Evolutionary conservation across 1,284 basidiomycete species (phyloP).

Genomic region (Austroboletus niveus): DNA sequence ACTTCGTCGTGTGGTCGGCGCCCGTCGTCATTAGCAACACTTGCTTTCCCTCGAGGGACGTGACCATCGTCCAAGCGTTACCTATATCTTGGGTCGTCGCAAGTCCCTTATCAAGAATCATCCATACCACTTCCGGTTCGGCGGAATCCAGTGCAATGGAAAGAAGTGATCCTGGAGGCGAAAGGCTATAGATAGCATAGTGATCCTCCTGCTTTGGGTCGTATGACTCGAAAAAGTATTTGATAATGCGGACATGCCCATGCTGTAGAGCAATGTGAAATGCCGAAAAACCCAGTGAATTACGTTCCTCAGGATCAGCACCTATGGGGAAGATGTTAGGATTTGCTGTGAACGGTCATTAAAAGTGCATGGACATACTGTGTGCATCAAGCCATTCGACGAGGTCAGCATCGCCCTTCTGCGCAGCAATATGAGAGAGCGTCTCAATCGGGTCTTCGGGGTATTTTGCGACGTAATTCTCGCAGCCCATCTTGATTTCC

Average conservation of each 20-base stretch:
- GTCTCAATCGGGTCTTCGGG: constrained; percentile 63
- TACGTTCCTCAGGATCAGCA: constrained; percentile 67
- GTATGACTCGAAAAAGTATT: constrained; percentile 58
- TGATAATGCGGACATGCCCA: constrained; percentile 49
- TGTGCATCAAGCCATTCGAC: constrained; percentile 69
- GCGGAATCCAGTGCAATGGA: constrained; percentile 55
- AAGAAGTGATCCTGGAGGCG: constrained; percentile 44
- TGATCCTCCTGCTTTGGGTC: constrained; percentile 48
- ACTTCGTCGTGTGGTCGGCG: constrained; percentile 32
- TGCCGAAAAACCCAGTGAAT: constrained; percentile 54
- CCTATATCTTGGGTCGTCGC: constrained; percentile 47
- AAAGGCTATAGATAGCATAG: constrained; percentile 44
- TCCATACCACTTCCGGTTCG: constrained; percentile 60
- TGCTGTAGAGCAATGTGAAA: constrained; percentile 63
- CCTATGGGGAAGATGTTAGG: constrained; percentile 40
- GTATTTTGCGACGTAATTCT: constrained; percentile 43
- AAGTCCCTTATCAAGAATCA: constrained; percentile 57
- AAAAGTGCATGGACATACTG: constrained; percentile 43
- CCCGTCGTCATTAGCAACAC: constrained; percentile 27
- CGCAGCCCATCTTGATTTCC: constrained; percentile 58
- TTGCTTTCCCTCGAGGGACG: constrained; percentile 36
- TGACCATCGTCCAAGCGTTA: constrained; percentile 49
- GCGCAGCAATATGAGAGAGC: constrained; percentile 62
- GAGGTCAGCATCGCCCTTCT: constrained; percentile 51
- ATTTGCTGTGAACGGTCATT: constrained; percentile 21